Conservation (phyloP, 2,329 filamentous ascomycete species). For the Neofusicoccum kwambonambiense region DNA sequence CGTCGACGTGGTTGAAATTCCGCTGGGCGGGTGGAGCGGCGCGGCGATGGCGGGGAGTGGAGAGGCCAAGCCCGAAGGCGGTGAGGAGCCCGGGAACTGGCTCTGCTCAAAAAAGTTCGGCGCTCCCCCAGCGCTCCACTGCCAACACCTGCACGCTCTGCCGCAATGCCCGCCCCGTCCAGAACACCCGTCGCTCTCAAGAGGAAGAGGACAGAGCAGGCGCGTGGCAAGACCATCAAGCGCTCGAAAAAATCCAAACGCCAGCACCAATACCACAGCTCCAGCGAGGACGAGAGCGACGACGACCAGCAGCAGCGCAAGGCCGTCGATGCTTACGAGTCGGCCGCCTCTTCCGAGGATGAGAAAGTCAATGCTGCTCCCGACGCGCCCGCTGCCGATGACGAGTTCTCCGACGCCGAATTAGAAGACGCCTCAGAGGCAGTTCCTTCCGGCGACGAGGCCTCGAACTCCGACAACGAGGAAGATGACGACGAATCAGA, state of each 20-base stretch:
- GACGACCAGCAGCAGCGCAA: neutral
- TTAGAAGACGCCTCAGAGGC: conserved; percentile 34
- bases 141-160: neutral
- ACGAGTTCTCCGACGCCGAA: conserved; percentile 26
- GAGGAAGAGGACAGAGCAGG: conserved; percentile 61
- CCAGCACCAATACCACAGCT: conserved; percentile 64
- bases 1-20: conserved; percentile 15
- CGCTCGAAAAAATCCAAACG: conserved; percentile 60
- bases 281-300: conserved; percentile 51
- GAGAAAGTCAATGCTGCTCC: conserved; percentile 20
- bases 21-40: neutral
- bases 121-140: neutral
- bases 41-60: conserved; percentile 8
- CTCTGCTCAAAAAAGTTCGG: conserved; percentile 7
- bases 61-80: neutral
- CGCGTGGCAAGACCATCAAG: conserved; percentile 53
- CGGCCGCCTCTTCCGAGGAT: neutral
- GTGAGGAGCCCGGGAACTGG: neutral
- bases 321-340: neutral
- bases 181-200: conserved; percentile 38
- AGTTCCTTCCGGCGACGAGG: conserved; percentile 29
- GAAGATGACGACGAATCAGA: conserved; percentile 33
- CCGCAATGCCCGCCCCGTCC: conserved; percentile 28
- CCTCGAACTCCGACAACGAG: conserved; percentile 33
- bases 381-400: conserved; percentile 39